phyloP scores from a whole-genome alignment of 352 stramenopile species.

The Blastocystis sp. region DNA sequence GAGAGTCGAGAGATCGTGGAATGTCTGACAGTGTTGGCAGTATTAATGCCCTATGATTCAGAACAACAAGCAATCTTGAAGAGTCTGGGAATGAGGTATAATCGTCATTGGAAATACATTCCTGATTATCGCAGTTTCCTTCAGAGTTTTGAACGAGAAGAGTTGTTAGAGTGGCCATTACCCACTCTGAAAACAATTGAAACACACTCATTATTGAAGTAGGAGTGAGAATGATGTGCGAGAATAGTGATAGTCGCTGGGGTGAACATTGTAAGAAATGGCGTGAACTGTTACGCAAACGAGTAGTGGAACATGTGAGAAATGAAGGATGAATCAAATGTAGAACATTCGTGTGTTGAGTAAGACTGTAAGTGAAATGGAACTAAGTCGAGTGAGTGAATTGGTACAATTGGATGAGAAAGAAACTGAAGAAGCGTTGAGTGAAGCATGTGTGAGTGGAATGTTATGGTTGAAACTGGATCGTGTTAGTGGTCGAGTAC shows the following conservation, averaged over 20 bases:
- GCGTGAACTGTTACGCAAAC: background rate
- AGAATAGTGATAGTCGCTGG: background rate
- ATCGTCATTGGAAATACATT: constrained; percentile 36
- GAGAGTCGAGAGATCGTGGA: background rate
- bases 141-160: background rate
- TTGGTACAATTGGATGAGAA: constrained; percentile 37
- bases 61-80: constrained; percentile 33
- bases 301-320: constrained; percentile 39
- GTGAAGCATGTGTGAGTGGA: background rate
- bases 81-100: background rate
- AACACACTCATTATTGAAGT: background rate
- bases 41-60: constrained; percentile 14
- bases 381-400: constrained; percentile 5
- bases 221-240: background rate
- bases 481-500: constrained; percentile 25
- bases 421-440: constrained; percentile 13
- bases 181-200: background rate
- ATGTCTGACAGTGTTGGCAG: background rate
- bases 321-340: background rate
- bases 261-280: background rate
- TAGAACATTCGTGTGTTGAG: constrained; percentile 57
- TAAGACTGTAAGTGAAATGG: background rate
- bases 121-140: constrained; percentile 26
- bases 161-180: constrained; percentile 3
- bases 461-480: constrained; percentile 48